Percentiles rank a stretch among this genome's conserved stretches.
These are phyloP conservation scores for Apiospora koreana DNA, from an alignment of 2,329 filamentous ascomycete species.

Conservation along the genomic window DNA sequence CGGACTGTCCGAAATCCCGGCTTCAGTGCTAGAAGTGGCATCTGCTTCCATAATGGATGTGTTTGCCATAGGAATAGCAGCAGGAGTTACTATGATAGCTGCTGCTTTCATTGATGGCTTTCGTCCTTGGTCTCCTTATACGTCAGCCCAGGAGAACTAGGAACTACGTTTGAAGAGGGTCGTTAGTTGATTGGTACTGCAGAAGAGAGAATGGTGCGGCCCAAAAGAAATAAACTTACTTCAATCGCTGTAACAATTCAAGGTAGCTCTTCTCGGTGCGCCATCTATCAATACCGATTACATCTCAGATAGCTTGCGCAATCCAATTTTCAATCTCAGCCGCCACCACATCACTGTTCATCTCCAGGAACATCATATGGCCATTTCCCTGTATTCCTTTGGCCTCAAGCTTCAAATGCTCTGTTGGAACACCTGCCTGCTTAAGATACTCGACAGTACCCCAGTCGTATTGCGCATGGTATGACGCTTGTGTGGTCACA, in stretches of 20 bases:
- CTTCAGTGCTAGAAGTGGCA: not conserved
- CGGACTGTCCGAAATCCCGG: not conserved
- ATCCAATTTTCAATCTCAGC: constrained; percentile 31
- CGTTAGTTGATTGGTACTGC: not conserved
- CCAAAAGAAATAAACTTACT: no score
- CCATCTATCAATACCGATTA: no score
- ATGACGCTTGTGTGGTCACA: constrained; percentile 44
- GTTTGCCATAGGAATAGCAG: not conserved
- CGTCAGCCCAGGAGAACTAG: not conserved
- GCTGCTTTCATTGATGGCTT: not conserved
- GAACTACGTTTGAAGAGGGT: not conserved
- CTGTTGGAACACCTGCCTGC: constrained; percentile 40
- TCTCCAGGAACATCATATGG: constrained; percentile 51
- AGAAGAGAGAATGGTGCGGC: not conserved
- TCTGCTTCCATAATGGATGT: not conserved
- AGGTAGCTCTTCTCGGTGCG: no score
- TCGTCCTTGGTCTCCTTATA: not conserved
- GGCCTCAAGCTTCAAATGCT: constrained; percentile 39
- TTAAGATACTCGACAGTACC: constrained; percentile 41
- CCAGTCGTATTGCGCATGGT: constrained; percentile 48
- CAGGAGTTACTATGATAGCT: not conserved
- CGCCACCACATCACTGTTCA: constrained; percentile 44
- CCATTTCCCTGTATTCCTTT: constrained; percentile 45
- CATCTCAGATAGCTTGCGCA: not conserved
- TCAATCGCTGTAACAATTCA: no score